Conservation (phyloP, 768 basidiomycete genomes). For the Tubosaeta brunneosetosa region DNA sequence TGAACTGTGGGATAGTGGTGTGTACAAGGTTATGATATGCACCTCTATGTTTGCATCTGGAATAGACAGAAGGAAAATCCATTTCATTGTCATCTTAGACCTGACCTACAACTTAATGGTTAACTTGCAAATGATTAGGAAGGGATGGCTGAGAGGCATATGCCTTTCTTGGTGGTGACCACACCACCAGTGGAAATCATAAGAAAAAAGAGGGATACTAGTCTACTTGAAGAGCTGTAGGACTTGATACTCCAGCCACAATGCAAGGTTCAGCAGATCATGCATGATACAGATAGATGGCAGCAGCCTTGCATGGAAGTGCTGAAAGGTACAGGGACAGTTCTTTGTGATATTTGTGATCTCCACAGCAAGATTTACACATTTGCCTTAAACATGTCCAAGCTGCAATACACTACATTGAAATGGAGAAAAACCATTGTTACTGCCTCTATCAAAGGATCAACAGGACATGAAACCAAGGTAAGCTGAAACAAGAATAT, state of each 20-base stretch:
- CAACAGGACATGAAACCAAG: no score
- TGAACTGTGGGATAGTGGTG: background rate
- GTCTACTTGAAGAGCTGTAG: no score
- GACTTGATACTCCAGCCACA: no score
- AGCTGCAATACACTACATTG: no score
- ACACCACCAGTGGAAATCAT: no score
- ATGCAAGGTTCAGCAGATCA: no score
- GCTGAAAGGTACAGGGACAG: background rate
- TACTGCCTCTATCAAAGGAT: no score
- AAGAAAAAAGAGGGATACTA: no score
- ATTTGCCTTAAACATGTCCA: background rate
- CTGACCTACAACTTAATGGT: background rate
- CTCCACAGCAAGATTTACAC: background rate
- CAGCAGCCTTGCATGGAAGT: background rate
- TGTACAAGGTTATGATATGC: background rate
- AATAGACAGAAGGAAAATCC: background rate
- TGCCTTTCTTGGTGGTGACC: background rate
- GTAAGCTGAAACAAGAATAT: no score
- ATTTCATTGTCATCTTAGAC: slow-evolving; percentile 1
- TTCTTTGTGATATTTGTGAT: slow-evolving; percentile 4
- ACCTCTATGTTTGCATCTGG: background rate
- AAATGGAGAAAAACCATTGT: no score
- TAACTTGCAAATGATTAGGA: background rate
- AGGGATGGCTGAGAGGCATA: background rate
- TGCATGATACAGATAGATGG: slow-evolving; percentile 1